Evolutionary conservation across 2,329 filamentous ascomycete genomes (phyloP).

Genomic region (Venturia oleaginea): DNA sequence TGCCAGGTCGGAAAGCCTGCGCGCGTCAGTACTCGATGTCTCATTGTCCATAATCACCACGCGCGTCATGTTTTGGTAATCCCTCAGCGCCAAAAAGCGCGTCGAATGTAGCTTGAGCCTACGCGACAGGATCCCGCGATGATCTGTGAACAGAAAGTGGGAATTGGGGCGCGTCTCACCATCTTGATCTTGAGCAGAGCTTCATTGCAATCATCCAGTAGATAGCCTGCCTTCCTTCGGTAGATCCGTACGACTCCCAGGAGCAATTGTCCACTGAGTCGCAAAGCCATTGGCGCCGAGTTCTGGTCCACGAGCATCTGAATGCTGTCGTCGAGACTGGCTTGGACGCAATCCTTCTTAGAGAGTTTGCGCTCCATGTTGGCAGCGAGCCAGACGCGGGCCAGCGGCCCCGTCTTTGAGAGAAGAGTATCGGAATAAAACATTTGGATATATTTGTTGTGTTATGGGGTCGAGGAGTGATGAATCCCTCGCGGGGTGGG

Average conservation of each 20-base stretch:
- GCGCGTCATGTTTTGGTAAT: slow-evolving; percentile 6
- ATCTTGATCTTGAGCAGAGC: slow-evolving; percentile 97
- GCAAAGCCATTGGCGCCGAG: slow-evolving; percentile 89
- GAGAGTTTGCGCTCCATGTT: slow-evolving; percentile 98
- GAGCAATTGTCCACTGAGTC: slow-evolving; percentile 85
- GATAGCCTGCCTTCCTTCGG: slow-evolving; percentile 89
- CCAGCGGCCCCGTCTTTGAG: slow-evolving; percentile 92
- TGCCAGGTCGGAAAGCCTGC: slow-evolving; percentile 89
- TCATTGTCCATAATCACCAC: slow-evolving; percentile 18
- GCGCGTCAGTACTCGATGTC: slow-evolving; percentile 1
- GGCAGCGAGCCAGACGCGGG: slow-evolving; percentile 95
- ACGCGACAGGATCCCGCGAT: background rate
- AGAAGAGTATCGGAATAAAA: slow-evolving; percentile 96
- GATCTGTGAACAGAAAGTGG: background rate
- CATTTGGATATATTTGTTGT: slow-evolving; percentile 45
- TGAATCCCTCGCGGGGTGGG: slow-evolving; percentile 3
- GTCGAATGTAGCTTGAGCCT: background rate
- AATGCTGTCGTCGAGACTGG: slow-evolving; percentile 90
- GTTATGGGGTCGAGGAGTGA: background rate
- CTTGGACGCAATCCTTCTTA: slow-evolving; percentile 90
- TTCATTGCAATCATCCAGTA: slow-evolving; percentile 96
- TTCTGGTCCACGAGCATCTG: slow-evolving; percentile 88
- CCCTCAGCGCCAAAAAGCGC: background rate
- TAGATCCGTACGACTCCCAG: slow-evolving; percentile 97
- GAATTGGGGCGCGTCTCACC: slow-evolving; percentile 43